Evolutionary conservation across 1,284 basidiomycete genomes (phyloP).

Genomic region (Coriolopsis trogii): DNA sequence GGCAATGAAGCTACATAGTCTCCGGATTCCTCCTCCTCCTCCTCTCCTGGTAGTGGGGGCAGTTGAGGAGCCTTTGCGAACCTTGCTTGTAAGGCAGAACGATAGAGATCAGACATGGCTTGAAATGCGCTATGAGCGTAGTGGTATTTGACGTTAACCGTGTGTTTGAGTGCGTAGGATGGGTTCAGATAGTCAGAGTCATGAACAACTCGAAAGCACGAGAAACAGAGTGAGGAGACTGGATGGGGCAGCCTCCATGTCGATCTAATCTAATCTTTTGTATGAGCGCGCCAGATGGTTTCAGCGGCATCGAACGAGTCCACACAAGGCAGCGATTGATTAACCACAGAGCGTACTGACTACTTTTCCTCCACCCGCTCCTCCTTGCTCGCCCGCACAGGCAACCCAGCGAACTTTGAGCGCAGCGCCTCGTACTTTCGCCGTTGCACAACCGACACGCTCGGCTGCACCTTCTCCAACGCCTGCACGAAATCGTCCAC

Average conservation of each 20-base stretch:
- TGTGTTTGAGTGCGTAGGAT: too few species aligned
- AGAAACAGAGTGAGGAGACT: too few species aligned
- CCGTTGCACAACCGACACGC: slow-evolving; percentile 82
- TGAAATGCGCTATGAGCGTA: too few species aligned
- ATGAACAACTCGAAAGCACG: too few species aligned
- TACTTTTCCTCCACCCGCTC: slow-evolving; percentile 16
- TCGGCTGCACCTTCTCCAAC: slow-evolving; percentile 84
- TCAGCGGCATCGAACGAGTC: too few species aligned
- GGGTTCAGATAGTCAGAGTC: too few species aligned
- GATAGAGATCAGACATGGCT: slow-evolving; percentile 75
- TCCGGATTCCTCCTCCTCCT: slow-evolving; percentile 62
- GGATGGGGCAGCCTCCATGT: too few species aligned
- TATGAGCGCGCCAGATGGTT: too few species aligned
- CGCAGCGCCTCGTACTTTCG: slow-evolving; percentile 81
- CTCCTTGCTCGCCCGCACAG: slow-evolving; percentile 48
- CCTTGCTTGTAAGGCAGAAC: slow-evolving; percentile 68
- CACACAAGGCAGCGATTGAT: too few species aligned
- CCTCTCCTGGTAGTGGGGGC: slow-evolving; percentile 50
- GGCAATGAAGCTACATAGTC: slow-evolving; percentile 67
- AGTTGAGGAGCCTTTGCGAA: slow-evolving; percentile 66
- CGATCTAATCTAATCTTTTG: too few species aligned
- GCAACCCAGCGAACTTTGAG: slow-evolving; percentile 75
- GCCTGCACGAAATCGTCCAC: slow-evolving; percentile 76
- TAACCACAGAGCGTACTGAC: not conserved
- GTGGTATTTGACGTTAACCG: too few species aligned